These are phyloP conservation scores for Paramecium pentaurelia DNA, from an alignment of 73 alveolate genomes.

Conservation along the genomic window DNA sequence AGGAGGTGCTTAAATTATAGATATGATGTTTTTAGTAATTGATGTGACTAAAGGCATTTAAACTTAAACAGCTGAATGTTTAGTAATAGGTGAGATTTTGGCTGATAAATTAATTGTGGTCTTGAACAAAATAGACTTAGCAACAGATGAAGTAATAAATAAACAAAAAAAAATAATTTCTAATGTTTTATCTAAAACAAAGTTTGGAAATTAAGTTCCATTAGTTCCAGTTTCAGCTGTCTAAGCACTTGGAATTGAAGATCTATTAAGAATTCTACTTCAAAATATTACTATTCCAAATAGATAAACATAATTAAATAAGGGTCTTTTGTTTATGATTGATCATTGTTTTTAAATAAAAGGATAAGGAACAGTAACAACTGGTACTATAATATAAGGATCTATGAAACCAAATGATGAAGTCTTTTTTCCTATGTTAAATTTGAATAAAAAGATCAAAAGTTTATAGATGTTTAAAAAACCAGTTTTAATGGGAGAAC, in stretches of 20 bases:
- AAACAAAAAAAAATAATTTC: slow-evolving; percentile 66
- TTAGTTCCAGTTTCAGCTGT: slow-evolving; percentile 87
- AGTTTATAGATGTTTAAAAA: slow-evolving; percentile 93
- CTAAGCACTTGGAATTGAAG: slow-evolving; percentile 68
- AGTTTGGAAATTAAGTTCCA: slow-evolving; percentile 87
- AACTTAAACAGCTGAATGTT: slow-evolving; percentile 59
- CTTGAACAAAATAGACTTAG: slow-evolving; percentile 94
- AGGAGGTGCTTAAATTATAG: slow-evolving; percentile 99
- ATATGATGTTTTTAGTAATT: slow-evolving; percentile 93
- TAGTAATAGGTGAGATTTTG: slow-evolving; percentile 89
- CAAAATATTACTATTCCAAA: slow-evolving; percentile 63
- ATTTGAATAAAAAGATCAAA: slow-evolving; percentile 81
- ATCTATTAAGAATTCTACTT: slow-evolving; percentile 61
- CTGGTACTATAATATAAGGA: slow-evolving; percentile 97
- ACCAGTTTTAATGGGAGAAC: slow-evolving; percentile 81
- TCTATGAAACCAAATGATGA: slow-evolving; percentile 84
- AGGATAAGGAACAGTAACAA: slow-evolving; percentile 98
- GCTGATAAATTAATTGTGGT: slow-evolving; percentile 92
- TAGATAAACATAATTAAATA: slow-evolving; percentile 63
- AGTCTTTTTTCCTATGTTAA: slow-evolving; percentile 82
- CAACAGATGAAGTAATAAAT: slow-evolving; percentile 75
- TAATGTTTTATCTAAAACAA: slow-evolving; percentile 75
- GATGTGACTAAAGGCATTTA: slow-evolving; percentile 87
- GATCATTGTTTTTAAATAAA: slow-evolving; percentile 99
- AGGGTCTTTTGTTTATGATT: slow-evolving; percentile 81